Conservation (phyloP, 805 yeast genomes). For the Suhomyces sp. region DNA sequence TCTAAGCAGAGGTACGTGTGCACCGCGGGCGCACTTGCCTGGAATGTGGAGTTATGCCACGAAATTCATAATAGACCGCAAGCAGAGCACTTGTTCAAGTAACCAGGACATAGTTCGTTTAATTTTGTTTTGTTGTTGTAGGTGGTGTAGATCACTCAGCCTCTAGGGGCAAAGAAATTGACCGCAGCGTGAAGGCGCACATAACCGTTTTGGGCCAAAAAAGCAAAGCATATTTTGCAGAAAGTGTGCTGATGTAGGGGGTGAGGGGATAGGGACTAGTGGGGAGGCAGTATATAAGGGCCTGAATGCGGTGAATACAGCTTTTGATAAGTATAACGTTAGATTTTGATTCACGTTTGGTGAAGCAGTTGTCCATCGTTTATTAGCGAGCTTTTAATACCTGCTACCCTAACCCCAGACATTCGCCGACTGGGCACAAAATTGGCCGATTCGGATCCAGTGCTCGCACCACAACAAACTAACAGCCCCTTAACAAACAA, state of each 20-base stretch:
- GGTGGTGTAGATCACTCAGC: background rate
- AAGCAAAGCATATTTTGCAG: background rate
- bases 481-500: conserved; percentile 2
- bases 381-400: background rate
- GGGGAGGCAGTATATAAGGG: background rate
- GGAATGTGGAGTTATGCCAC: background rate
- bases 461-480: conserved; percentile 1
- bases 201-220: background rate
- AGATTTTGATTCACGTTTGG: background rate
- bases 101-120: background rate
- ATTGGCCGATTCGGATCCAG: background rate
- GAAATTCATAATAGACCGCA: background rate
- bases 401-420: background rate
- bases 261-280: background rate
- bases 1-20: background rate
- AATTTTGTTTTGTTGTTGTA: background rate
- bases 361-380: background rate
- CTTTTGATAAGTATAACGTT: background rate
- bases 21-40: background rate
- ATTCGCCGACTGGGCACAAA: background rate
- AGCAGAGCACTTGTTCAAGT: background rate
- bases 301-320: background rate
- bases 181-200: background rate
- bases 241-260: background rate
- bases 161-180: background rate